phyloP scores from a whole-genome alignment of 257 asterid species.

The Buddleja alternifolia region DNA sequence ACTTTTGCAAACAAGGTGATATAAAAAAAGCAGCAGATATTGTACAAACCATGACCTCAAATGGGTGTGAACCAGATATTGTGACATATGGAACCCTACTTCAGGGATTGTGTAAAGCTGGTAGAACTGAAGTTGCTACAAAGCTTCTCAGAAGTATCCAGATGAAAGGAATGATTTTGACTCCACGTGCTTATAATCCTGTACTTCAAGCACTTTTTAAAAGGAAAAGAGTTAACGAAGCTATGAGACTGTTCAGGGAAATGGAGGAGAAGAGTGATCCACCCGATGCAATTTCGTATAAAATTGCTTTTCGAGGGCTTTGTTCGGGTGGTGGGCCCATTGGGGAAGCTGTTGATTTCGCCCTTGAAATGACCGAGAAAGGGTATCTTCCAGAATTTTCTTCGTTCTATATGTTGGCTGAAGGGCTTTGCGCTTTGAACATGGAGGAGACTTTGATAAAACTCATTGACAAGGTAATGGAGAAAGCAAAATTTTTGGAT shows the following conservation, averaged over 20 bases:
- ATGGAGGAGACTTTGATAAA: conserved; percentile 78
- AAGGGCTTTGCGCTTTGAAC: conserved; percentile 73
- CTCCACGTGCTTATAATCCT: conserved; percentile 87
- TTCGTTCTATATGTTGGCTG: conserved; percentile 77
- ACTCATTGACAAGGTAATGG: conserved; percentile 63
- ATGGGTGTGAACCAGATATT: conserved; percentile 84
- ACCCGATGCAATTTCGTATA: conserved; percentile 84
- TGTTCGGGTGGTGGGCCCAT: conserved; percentile 88
- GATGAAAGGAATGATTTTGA: conserved; percentile 80
- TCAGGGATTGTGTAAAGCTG: conserved; percentile 86
- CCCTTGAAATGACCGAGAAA: conserved; percentile 71
- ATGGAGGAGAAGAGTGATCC: conserved; percentile 82
- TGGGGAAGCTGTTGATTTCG: conserved; percentile 88
- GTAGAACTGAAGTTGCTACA: conserved; percentile 67
- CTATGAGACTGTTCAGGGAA: conserved; percentile 78
- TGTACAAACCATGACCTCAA: conserved; percentile 74
- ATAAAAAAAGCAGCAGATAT: conserved; percentile 89
- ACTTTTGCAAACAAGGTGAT: conserved; percentile 81
- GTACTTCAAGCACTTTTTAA: conserved; percentile 71
- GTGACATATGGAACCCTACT: conserved; percentile 81
- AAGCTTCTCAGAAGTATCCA: conserved; percentile 77
- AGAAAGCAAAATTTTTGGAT: conserved; percentile 53
- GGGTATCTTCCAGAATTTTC: conserved; percentile 72
- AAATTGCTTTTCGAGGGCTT: conserved; percentile 75
- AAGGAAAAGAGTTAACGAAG: conserved; percentile 64